Percentiles rank a stretch among this genome's conserved stretches.
Evolutionary conservation across 805 yeast species (phyloP).

Genomic region (Starmerella bacillaris): DNA sequence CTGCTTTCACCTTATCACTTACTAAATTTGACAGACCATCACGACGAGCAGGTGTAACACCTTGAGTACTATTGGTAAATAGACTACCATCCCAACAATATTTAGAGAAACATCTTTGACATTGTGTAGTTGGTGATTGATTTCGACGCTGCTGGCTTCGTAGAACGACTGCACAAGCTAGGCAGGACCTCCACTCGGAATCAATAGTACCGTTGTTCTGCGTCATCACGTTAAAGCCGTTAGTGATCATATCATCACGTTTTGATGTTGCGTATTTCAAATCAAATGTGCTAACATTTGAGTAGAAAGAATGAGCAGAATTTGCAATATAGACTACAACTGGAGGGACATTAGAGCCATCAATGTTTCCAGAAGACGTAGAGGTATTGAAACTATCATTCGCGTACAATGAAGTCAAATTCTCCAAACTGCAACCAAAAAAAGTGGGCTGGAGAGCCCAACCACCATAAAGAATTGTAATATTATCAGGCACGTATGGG

Average conservation of each 20-base stretch:
- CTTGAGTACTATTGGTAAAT: background rate
- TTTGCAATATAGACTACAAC: slow-evolving; percentile 64
- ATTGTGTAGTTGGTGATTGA: slow-evolving; percentile 44
- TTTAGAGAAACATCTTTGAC: slow-evolving; percentile 48
- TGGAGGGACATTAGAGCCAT: slow-evolving; percentile 33
- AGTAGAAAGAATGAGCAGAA: slow-evolving; percentile 40
- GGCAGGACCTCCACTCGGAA: slow-evolving; percentile 52
- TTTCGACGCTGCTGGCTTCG: slow-evolving; percentile 61
- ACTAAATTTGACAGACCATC: slow-evolving; percentile 23
- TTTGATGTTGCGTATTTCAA: slow-evolving; percentile 44
- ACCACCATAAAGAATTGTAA: slow-evolving; percentile 38
- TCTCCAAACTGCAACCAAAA: slow-evolving; percentile 58
- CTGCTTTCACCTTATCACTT: background rate
- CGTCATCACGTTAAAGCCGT: slow-evolving; percentile 61
- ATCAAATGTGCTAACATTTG: slow-evolving; percentile 58
- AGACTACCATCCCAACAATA: slow-evolving; percentile 63
- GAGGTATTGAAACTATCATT: slow-evolving; percentile 3
- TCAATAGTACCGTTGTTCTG: slow-evolving; percentile 55
- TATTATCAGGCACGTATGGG: slow-evolving; percentile 18
- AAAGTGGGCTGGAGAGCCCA: slow-evolving; percentile 38
- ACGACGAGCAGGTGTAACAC: slow-evolving; percentile 12
- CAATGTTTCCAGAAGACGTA: slow-evolving; percentile 4
- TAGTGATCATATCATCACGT: slow-evolving; percentile 42
- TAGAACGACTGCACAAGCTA: slow-evolving; percentile 72
- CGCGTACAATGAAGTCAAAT: slow-evolving; percentile 44